phyloP scores from a whole-genome alignment of 1,284 basidiomycete species.

The Cerioporus squamosus region DNA sequence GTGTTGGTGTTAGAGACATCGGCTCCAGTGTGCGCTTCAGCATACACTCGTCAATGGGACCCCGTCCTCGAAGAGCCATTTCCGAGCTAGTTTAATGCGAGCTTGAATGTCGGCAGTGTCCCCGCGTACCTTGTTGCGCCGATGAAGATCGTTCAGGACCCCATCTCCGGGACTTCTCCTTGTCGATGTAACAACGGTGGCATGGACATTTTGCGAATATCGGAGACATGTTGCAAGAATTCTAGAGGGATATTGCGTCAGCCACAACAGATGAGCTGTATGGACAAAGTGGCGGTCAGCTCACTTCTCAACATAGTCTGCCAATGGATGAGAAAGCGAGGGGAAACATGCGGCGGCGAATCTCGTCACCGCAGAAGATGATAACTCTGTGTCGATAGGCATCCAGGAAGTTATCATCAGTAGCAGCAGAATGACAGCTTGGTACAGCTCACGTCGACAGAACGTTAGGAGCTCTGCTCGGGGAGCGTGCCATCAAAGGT shows the following conservation, averaged over 20 bases:
- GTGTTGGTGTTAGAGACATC: background rate
- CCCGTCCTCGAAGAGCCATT: slow-evolving; percentile 20
- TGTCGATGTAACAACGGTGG: slow-evolving; percentile 8
- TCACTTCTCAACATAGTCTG: slow-evolving; percentile 39
- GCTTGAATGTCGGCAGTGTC: slow-evolving; percentile 1
- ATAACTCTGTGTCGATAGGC: slow-evolving; percentile 33
- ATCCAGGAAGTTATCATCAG: slow-evolving; percentile 29
- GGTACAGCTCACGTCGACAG: slow-evolving; percentile 30
- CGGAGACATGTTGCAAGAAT: slow-evolving; percentile 16
- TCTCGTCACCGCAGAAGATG: slow-evolving; percentile 24
- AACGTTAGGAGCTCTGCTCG: slow-evolving; percentile 15
- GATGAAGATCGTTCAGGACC: background rate
- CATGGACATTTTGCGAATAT: slow-evolving; percentile 14
- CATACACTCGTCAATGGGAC: background rate
- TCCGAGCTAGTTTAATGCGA: slow-evolving; percentile 6
- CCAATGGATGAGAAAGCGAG: slow-evolving; percentile 23
- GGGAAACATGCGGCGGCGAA: slow-evolving; percentile 21
- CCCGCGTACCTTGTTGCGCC: slow-evolving; percentile 1
- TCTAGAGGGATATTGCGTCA: background rate
- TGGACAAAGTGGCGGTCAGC: background rate
- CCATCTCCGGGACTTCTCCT: slow-evolving; percentile 3
- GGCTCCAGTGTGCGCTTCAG: slow-evolving; percentile 17
- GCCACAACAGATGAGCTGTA: no score
- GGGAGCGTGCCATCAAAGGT: background rate
- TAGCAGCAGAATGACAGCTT: slow-evolving; percentile 28